phyloP scores from a whole-genome alignment of 768 basidiomycete genomes.

The Mycena capillaripes region DNA sequence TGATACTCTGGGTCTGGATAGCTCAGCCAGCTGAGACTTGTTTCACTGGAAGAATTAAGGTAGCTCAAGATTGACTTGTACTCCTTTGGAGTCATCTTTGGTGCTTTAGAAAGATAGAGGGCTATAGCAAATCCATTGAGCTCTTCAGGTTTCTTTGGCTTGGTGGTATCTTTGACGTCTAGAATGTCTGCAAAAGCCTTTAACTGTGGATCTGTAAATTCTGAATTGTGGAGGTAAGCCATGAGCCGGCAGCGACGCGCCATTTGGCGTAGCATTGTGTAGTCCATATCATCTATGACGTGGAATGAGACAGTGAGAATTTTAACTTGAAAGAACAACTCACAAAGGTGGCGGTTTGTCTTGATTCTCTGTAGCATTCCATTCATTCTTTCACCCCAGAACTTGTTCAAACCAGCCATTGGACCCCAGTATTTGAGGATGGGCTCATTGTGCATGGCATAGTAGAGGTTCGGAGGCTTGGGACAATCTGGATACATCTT shows the following conservation, averaged over 20 bases:
- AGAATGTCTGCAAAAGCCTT: constrained; percentile 2
- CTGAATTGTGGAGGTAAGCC: constrained; percentile 8
- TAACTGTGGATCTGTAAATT: constrained; percentile 1
- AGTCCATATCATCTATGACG: constrained; percentile 14
- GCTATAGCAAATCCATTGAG: constrained; percentile 3
- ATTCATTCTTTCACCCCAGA: constrained; percentile 34
- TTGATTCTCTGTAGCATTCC: constrained; percentile 19
- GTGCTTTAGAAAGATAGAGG: background rate
- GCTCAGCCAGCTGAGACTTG: background rate
- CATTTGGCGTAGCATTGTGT: constrained; percentile 19
- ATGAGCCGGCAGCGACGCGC: constrained; percentile 6
- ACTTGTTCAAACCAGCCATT: constrained; percentile 32
- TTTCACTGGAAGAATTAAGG: background rate
- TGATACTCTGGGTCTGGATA: constrained; percentile 6
- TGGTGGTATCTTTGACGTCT: too few species aligned
- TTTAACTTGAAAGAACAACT: background rate
- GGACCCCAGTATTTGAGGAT: too few species aligned
- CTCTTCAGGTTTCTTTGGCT: background rate
- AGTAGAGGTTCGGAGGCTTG: constrained; percentile 25
- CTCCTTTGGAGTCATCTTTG: constrained; percentile 5
- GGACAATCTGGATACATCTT: constrained; percentile 2
- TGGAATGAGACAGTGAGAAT: background rate
- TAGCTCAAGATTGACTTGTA: constrained; percentile 7
- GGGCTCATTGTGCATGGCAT: too few species aligned
- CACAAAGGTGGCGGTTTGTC: constrained; percentile 26